phyloP scores from a whole-genome alignment of 2,329 filamentous ascomycete species.

The Penicillium sp. region DNA sequence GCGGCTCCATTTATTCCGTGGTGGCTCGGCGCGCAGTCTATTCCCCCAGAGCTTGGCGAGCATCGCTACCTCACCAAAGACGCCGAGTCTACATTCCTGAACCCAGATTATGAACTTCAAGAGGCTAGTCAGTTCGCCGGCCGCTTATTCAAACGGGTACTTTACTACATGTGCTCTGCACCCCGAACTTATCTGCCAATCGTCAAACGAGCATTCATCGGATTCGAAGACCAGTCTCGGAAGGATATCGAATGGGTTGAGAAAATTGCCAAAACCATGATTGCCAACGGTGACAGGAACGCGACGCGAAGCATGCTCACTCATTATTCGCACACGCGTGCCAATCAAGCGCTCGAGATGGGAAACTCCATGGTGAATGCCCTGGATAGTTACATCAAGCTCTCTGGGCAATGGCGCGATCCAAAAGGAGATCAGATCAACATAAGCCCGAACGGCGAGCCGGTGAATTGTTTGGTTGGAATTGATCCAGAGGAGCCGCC shows the following conservation, averaged over 20 bases:
- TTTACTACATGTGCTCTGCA: background rate
- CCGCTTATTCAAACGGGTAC: background rate
- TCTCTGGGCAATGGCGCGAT: background rate
- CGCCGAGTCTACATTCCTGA: background rate
- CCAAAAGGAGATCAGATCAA: background rate
- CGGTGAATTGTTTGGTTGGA: slow-evolving; percentile 2
- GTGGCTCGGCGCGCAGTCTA: background rate
- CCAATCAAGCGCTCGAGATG: background rate
- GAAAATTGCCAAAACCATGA: background rate
- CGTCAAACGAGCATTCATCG: background rate
- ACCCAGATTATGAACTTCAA: background rate
- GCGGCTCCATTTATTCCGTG: background rate
- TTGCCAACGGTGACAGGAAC: background rate
- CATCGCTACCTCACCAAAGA: background rate
- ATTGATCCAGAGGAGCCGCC: slow-evolving; percentile 4
- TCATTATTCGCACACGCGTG: slow-evolving; percentile 1
- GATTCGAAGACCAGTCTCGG: background rate
- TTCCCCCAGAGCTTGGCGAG: background rate
- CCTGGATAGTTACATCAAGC: background rate
- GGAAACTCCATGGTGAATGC: background rate
- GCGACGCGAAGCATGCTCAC: background rate
- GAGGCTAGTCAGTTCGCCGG: background rate
- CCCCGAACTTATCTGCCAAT: background rate
- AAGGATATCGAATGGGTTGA: slow-evolving; percentile 1
- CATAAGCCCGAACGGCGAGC: background rate